phyloP scores from a whole-genome alignment of 139 green algal species.

The Chlamydomonas schloesseri region DNA sequence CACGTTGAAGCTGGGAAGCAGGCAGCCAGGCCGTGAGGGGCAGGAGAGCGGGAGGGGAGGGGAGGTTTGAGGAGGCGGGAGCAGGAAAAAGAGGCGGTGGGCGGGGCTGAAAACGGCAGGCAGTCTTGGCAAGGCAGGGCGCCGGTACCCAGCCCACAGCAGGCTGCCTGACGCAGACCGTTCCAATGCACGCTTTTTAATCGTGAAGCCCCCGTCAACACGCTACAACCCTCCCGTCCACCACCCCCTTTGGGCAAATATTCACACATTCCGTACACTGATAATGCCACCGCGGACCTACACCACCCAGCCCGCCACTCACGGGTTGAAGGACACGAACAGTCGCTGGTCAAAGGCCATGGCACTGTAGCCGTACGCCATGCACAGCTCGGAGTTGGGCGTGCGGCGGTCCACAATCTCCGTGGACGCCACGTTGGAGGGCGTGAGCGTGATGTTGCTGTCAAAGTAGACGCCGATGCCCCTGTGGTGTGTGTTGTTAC shows the following conservation, averaged over 20 bases:
- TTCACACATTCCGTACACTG: too few species aligned
- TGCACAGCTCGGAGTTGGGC: conserved; percentile 94
- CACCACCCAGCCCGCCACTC: not conserved
- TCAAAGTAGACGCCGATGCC: conserved; percentile 71
- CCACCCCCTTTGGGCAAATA: too few species aligned
- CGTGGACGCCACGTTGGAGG: conserved; percentile 92
- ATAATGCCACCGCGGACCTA: too few species aligned
- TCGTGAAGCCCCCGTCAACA: too few species aligned
- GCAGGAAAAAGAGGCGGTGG: not conserved
- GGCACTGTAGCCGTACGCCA: conserved; percentile 96
- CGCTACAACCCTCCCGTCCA: too few species aligned
- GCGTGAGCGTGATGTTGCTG: conserved; percentile 82
- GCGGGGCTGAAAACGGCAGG: too few species aligned
- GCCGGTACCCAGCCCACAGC: too few species aligned
- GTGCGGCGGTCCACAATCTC: conserved; percentile 97
- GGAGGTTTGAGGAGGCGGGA: not conserved
- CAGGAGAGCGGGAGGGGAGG: not conserved
- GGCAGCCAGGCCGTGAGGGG: not conserved
- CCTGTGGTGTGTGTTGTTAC: not conserved
- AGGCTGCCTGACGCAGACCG: too few species aligned
- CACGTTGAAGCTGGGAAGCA: conserved; percentile 87
- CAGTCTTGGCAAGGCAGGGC: too few species aligned
- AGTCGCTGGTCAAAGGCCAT: conserved; percentile 99
- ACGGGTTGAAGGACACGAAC: conserved; percentile 99
- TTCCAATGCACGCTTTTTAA: too few species aligned